These are phyloP conservation scores for Grosmannia huntii DNA, from an alignment of 2,329 filamentous ascomycete genomes.

Conservation along the genomic window DNA sequence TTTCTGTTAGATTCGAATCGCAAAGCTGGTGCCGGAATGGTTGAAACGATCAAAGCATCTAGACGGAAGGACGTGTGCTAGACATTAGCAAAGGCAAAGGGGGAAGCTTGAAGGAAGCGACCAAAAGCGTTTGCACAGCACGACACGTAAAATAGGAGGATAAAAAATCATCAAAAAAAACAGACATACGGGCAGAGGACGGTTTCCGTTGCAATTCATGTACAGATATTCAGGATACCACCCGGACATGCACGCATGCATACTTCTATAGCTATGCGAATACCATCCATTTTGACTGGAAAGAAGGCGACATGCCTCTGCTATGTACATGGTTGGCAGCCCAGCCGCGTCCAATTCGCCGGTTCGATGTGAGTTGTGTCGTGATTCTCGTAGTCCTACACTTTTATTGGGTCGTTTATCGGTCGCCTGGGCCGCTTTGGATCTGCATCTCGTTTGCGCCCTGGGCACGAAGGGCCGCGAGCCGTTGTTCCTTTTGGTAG, in stretches of 20 bases:
- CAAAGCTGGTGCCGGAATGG: neutral
- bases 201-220: neutral
- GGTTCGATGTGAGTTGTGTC: no score
- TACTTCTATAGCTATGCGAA: neutral
- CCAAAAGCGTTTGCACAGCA: neutral
- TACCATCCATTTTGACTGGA: neutral
- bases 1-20: neutral
- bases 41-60: neutral
- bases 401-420: neutral
- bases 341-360: no score
- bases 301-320: neutral
- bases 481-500: slow-evolving; percentile 66
- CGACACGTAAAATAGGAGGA: neutral
- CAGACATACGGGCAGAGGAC: neutral
- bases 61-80: neutral
- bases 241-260: neutral
- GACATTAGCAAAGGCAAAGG: neutral
- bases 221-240: slow-evolving; percentile 2
- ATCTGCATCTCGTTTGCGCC: slow-evolving; percentile 49
- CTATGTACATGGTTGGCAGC: no score
- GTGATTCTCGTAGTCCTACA: neutral
- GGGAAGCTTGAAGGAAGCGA: neutral
- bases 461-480: slow-evolving; percentile 62
- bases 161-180: neutral
- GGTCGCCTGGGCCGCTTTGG: slow-evolving; percentile 11